These are phyloP conservation scores for Rubia yunnanensis DNA, from an alignment of 257 asterid genomes.

Conservation along the genomic window DNA sequence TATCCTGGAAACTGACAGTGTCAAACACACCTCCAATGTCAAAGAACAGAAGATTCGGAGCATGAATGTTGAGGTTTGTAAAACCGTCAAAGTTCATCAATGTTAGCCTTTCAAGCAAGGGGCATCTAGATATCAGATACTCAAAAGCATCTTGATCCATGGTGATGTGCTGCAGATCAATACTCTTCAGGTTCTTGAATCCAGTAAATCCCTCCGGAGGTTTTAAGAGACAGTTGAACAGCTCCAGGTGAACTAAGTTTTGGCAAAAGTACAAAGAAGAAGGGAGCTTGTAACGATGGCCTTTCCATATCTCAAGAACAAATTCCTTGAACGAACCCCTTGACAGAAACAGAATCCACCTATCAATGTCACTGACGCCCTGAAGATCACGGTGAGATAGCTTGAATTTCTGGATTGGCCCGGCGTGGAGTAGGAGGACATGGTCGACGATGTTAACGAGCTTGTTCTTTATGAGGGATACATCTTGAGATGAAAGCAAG, in stretches of 20 bases:
- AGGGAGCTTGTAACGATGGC: slow-evolving; percentile 91
- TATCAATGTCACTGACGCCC: slow-evolving; percentile 78
- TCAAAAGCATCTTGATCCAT: slow-evolving; percentile 90
- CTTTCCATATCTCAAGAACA: slow-evolving; percentile 92
- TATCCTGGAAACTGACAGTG: slow-evolving; percentile 57
- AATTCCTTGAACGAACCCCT: slow-evolving; percentile 70
- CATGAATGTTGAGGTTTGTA: slow-evolving; percentile 53
- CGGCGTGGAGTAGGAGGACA: slow-evolving; percentile 71
- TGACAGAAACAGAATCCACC: slow-evolving; percentile 90
- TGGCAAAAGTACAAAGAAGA: slow-evolving; percentile 63
- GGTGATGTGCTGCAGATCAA: slow-evolving; percentile 93
- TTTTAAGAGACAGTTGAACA: slow-evolving; percentile 79
- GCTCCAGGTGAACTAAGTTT: slow-evolving; percentile 72
- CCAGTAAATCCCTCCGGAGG: slow-evolving; percentile 64
- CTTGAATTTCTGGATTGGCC: slow-evolving; percentile 76
- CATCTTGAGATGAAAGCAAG: slow-evolving; percentile 70
- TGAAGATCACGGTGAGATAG: slow-evolving; percentile 94
- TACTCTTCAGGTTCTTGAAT: slow-evolving; percentile 72
- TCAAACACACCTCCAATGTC: slow-evolving; percentile 90
- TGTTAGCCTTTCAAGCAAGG: slow-evolving; percentile 77
- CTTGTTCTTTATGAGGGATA: slow-evolving; percentile 49
- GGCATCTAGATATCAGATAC: slow-evolving; percentile 59
- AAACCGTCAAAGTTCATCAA: slow-evolving; percentile 95
- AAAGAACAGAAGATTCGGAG: slow-evolving; percentile 86
- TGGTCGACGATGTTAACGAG: slow-evolving; percentile 82